Base-by-base conservation (phyloP, 345 rosid species). In the Eutrema heterophyllum region DNA sequence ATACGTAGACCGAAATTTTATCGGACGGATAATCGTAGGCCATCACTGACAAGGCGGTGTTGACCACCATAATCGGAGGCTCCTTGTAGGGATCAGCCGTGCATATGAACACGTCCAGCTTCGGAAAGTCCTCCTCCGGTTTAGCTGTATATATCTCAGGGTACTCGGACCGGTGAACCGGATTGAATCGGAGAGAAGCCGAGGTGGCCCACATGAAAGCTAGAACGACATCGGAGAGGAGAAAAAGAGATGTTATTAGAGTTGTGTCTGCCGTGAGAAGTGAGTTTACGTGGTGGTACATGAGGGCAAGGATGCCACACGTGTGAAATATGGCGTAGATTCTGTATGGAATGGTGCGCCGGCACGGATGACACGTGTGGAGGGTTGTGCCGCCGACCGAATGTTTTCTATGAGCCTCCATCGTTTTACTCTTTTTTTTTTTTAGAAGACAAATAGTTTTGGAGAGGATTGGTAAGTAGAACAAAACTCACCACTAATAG, bases 71-170 rank as follows among this genome's bases (percentile, higher is more conserved):
- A 7, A 86, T 62, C 0, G 98, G 98, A 7, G 97, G 98, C 75
- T 93, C 98, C 77, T 86, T 93, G 80, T 78, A 84, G 0, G 98
- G 98, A 78, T 90, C 97, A 32, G 98, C 96, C 10, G 98, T 90
- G 87, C 97, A 93, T 46, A 93, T 70, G 59, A 90, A 87, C 75
- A 93, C 82, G 36, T 93, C 98, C 38, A 93, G 6, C 10, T 64
- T 82, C 0, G 96, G 97, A 15, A 75, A 82, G 0, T 83, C 64
- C 86, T 6, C 33, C 32, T 84, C 83, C 5, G 74, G 64, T n/a
- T 69, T 50, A 43, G 75, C 67, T 35, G 75, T 39, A 1, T 83
- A 84, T 62, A 75, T 79, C 54, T 84, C 90, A 0, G 86, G 91
- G 76, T 67, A 75, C 33, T 90, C 86, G n/a, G 62, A 30, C 4